These are phyloP conservation scores for Kazachstania taianensis DNA, from an alignment of 805 yeast genomes.

Conservation along the genomic window DNA sequence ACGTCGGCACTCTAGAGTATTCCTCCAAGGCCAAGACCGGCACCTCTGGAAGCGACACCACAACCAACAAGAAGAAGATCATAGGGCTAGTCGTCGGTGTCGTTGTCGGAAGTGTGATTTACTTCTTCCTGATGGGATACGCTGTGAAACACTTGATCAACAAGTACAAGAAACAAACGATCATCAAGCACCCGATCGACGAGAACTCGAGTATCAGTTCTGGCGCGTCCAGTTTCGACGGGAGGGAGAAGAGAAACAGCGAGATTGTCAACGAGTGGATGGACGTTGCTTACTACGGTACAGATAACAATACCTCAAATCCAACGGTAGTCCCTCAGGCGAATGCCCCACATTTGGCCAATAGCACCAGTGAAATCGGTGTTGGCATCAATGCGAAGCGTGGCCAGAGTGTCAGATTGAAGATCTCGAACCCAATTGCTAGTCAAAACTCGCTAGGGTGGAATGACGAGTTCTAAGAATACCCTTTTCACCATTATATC, in stretches of 20 bases:
- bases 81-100: constrained; percentile 81
- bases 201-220: constrained; percentile 6
- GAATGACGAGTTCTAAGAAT: background rate
- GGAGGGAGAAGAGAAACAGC: constrained; percentile 1
- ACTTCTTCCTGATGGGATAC: constrained; percentile 50
- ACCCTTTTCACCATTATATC: too few relatives aligned
- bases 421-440: constrained; percentile 46
- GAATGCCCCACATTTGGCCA: background rate
- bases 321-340: background rate
- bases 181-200: constrained; percentile 15
- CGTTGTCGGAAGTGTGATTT: constrained; percentile 61
- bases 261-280: constrained; percentile 26
- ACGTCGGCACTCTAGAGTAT: constrained; percentile 19
- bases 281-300: constrained; percentile 11
- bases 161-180: constrained; percentile 20
- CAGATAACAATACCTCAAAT: background rate
- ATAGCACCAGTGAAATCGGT: constrained; percentile 3
- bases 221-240: constrained; percentile 1
- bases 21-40: constrained; percentile 5
- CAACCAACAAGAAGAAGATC: constrained; percentile 34
- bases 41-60: constrained; percentile 1
- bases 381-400: constrained; percentile 10
- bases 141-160: constrained; percentile 42
- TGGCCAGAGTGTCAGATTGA: constrained; percentile 25
- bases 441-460: constrained; percentile 2